phyloP scores from a whole-genome alignment of 345 rosid species.

The Luvunga scandens region DNA sequence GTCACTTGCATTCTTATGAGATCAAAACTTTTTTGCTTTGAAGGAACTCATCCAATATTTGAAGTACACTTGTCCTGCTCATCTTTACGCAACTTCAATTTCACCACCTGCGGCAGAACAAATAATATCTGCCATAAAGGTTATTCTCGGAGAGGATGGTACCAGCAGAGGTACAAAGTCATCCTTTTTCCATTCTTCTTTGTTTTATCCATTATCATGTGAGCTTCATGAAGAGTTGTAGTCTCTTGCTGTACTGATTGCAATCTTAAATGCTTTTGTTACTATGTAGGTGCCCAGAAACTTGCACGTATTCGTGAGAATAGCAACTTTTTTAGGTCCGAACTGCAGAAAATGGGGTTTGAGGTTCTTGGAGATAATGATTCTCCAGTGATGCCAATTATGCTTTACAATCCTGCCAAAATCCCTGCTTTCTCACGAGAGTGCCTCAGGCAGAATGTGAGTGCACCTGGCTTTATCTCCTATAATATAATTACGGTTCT shows the following conservation, averaged over 20 bases:
- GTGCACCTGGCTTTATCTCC: constrained; percentile 2
- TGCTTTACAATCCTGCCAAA: constrained; percentile 97
- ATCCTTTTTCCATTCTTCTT: not conserved
- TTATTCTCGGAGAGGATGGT: constrained; percentile 94
- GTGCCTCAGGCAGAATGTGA: constrained; percentile 73
- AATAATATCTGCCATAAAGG: constrained; percentile 78
- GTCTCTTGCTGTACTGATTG: not conserved
- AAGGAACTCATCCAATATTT: constrained; percentile 83
- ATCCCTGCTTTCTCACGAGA: constrained; percentile 96
- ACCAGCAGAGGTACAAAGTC: constrained; percentile 72
- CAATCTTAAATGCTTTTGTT: not conserved
- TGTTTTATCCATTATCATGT: not conserved
- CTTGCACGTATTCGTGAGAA: constrained; percentile 88
- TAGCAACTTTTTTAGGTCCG: constrained; percentile 93
- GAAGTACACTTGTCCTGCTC: constrained; percentile 79
- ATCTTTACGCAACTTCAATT: constrained; percentile 90
- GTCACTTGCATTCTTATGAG: not conserved
- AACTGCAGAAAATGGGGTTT: constrained; percentile 89
- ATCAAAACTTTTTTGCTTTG: not conserved
- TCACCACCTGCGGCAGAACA: constrained; percentile 94
- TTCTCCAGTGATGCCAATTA: constrained; percentile 98
- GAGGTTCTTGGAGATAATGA: constrained; percentile 97
- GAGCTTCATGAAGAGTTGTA: not conserved
- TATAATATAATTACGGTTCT: constrained; percentile 2
- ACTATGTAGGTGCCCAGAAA: constrained; percentile 73